Conservation (phyloP, 1,284 basidiomycete species). For the Fomitiporia mediterranea region DNA sequence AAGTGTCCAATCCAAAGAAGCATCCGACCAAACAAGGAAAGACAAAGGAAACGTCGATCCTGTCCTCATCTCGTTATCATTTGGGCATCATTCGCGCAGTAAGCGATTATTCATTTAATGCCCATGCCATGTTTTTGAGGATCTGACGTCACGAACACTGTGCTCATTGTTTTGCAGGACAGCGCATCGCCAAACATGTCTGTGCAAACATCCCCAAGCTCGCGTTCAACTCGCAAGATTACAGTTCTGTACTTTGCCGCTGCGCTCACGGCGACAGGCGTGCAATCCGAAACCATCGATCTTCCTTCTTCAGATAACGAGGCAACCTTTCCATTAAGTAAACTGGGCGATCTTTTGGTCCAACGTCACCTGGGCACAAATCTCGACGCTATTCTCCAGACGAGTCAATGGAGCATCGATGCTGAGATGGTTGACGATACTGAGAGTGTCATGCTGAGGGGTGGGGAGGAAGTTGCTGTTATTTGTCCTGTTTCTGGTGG, state of each 20-base stretch:
- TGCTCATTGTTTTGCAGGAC: too few relatives aligned
- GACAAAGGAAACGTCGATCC: too few relatives aligned
- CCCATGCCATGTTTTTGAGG: too few relatives aligned
- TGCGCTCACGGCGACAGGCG: constrained; percentile 63
- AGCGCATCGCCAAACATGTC: too few relatives aligned
- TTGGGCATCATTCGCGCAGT: too few relatives aligned
- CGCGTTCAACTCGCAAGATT: constrained; percentile 29
- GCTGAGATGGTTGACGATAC: constrained; percentile 73
- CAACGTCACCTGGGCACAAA: constrained; percentile 47
- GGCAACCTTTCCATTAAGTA: constrained; percentile 42
- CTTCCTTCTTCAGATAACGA: constrained; percentile 37
- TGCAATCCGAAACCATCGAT: constrained; percentile 43
- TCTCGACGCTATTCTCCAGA: constrained; percentile 48
- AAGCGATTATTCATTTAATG: too few relatives aligned
- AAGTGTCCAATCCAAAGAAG: too few relatives aligned
- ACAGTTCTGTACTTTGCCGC: constrained; percentile 80
- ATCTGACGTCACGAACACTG: too few relatives aligned
- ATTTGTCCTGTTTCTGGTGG: constrained; percentile 83
- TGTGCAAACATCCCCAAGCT: too few relatives aligned
- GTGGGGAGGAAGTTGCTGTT: constrained; percentile 75
- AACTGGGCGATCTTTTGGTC: constrained; percentile 46
- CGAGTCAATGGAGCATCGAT: constrained; percentile 73
- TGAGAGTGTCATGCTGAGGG: constrained; percentile 44
- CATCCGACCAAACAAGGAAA: too few relatives aligned
- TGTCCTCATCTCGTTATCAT: too few relatives aligned